A percentile compares a stretch with the other conserved stretches of the same genome.
Conservation (phyloP, 192 early-diverging fungal species). For the Diversispora eburnea region DNA sequence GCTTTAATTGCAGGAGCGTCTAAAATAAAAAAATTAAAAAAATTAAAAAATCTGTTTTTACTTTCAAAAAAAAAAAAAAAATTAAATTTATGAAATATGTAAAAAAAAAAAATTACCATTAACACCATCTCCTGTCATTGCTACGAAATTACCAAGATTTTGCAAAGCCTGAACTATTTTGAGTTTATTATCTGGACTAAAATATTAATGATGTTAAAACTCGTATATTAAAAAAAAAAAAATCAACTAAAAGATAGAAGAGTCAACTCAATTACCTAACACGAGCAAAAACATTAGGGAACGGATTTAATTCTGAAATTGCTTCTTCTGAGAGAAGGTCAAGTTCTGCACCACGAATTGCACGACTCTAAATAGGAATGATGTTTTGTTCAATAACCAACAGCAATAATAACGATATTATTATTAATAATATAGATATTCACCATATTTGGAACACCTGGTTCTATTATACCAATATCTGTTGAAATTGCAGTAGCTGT, state of each 20-base stretch:
- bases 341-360: constrained; percentile 85
- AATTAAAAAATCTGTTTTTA: not conserved
- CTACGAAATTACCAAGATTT: constrained; percentile 66
- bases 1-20: constrained; percentile 96
- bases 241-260: no score
- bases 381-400: not conserved
- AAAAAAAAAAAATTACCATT: constrained; percentile 47
- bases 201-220: not conserved
- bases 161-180: constrained; percentile 92
- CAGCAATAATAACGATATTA: not conserved
- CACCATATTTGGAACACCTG: constrained; percentile 43
- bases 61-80: not conserved
- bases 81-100: not conserved
- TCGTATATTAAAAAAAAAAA: no score
- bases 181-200: constrained; percentile 90
- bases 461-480: constrained; percentile 82
- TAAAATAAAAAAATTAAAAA: constrained; percentile 13
- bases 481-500: constrained; percentile 92
- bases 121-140: constrained; percentile 97
- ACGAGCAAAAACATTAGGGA: constrained; percentile 96
- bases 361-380: constrained; percentile 49
- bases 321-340: constrained; percentile 89
- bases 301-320: constrained; percentile 72
- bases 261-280: constrained; percentile 48
- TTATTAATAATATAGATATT: constrained; percentile 7